A percentile compares a stretch with the other conserved stretches of the same genome.
Conservation (phyloP, 2,329 filamentous ascomycete species). For the Pseudogymnoascus sp. region DNA sequence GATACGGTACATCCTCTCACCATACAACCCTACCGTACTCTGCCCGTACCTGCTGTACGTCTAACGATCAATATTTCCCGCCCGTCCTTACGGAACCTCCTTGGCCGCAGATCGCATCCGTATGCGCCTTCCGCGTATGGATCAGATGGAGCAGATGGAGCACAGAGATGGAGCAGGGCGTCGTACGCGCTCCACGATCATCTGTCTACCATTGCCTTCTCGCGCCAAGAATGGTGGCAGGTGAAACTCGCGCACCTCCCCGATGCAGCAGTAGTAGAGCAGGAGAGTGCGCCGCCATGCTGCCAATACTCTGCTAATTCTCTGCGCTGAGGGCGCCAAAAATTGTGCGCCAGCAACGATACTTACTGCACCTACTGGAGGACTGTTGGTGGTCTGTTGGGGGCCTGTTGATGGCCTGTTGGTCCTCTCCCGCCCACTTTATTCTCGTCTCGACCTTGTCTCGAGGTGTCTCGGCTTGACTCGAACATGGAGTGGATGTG, state of each 20-base stretch:
- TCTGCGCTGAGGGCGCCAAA: background rate
- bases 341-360: background rate
- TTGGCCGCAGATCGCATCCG: background rate
- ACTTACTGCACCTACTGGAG: background rate
- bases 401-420: too few relatives aligned
- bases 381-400: too few relatives aligned
- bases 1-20: background rate
- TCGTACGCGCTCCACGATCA: slow-evolving; percentile 1
- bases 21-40: background rate
- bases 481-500: slow-evolving; percentile 1
- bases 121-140: slow-evolving; percentile 5
- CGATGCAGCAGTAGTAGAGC: background rate
- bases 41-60: background rate
- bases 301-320: background rate
- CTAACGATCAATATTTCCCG: slow-evolving; percentile 7
- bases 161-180: background rate
- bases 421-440: background rate
- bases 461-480: background rate
- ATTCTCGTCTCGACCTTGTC: background rate
- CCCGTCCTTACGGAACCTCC: background rate
- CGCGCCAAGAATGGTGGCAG: background rate
- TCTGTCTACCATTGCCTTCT: background rate
- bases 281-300: background rate
- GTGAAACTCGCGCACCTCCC: slow-evolving; percentile 4
- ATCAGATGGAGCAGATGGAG: background rate